Evolutionary conservation across 129 eudicot genomes (phyloP), one percentile per base, ranked within the genome.

Genomic region (Glebionis coronaria): DNA sequence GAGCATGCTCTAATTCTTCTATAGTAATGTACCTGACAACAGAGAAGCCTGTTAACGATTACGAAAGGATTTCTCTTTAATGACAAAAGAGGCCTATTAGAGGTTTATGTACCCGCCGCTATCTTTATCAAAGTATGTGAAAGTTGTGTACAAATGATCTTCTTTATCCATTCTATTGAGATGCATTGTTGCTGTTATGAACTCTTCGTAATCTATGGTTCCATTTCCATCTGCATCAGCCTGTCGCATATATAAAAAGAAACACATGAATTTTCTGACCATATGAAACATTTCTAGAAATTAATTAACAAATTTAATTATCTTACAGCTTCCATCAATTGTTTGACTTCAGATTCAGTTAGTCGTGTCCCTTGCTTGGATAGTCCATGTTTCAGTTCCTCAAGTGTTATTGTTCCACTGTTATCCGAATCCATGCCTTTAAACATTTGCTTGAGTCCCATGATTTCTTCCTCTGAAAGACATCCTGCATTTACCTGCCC

Each of bases 201-300:
- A 90, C 79, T 90, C 97, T 52, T 90, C 97, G 5, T 86, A 90
- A 69, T 86, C 95, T 45, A 90, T 90, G 20, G 88, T 84, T 15
- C 95, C 95, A 40, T 86, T 90, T 57, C 95, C 95, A 86, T 90
- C 97, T 18, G n/a, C 97, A 80, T 90, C 95, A 56, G 97, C 95
- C 97, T 90, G 68, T 72, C 68, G 16, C 45, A 42, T 54, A 44
- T 27, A n/a, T 11, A 15, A 9, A 40, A 46, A 18, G 7, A 53
- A 25, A 27, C 21, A 12, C n/a, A 29, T 2, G 21, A 49, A n/a
- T 12, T 45, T 29, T 61, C 12, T 46, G 14, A 56, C 40, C 59
- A 14, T 19, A 56, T 14, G n/a, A 4, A 40, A 50, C 14, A 20
- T 12, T 35, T 61, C 6, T 8, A 4, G 9, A 20, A 61, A 44